Percentiles rank a stretch among this genome's conserved stretches.
Evolutionary conservation across 164 flowering plant species (phyloP).

Genomic region (Cinnamomum chago): DNA sequence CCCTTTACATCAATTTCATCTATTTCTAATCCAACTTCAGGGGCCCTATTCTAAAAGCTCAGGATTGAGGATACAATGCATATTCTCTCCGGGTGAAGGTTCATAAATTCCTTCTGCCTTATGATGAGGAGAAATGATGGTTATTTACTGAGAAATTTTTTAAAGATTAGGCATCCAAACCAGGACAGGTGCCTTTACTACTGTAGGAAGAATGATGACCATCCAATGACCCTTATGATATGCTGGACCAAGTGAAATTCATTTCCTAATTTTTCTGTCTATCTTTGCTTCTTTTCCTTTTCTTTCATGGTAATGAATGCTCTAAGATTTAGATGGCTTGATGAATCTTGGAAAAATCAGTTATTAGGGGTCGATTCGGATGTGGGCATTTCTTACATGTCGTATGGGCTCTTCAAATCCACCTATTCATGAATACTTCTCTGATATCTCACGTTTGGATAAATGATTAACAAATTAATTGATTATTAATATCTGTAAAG

Average conservation of each 20-base stretch:
- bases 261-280: neutral
- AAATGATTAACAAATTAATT: too few relatives aligned
- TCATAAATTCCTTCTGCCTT: neutral
- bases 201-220: slow-evolving; percentile 1
- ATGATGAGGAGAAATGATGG: slow-evolving; percentile 7
- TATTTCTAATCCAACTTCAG: neutral
- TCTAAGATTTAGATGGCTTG: neutral
- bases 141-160: neutral
- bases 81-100: neutral
- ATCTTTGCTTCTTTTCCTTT: neutral
- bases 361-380: neutral
- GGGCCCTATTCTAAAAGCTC: neutral
- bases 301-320: neutral
- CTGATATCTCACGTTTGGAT: too few relatives aligned
- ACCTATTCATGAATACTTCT: neutral
- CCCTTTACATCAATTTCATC: neutral
- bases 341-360: neutral
- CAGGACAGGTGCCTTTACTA: neutral
- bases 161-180: neutral
- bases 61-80: neutral
- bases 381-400: neutral
- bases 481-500: too few relatives aligned
- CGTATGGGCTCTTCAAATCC: neutral
- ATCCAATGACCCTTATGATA: neutral
- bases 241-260: neutral